These are phyloP conservation scores for Aureobasidium mangrovei DNA, from an alignment of 2,329 filamentous ascomycete genomes.

Conservation along the genomic window DNA sequence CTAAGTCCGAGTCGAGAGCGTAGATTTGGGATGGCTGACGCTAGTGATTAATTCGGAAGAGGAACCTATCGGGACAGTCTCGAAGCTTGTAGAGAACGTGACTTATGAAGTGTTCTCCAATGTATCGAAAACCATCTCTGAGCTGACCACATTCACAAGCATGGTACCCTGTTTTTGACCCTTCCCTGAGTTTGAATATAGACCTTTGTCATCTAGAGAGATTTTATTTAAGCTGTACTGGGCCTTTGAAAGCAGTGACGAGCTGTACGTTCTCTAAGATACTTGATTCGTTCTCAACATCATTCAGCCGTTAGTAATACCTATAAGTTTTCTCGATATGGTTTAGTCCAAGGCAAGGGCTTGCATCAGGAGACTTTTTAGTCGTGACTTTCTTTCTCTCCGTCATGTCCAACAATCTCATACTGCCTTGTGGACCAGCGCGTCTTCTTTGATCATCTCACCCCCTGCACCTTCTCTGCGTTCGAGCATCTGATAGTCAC, in stretches of 20 bases:
- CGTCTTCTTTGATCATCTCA: no score
- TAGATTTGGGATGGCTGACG: constrained; percentile 1
- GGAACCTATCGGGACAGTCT: background rate
- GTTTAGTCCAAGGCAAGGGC: background rate
- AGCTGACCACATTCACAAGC: no score
- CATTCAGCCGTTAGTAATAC: background rate
- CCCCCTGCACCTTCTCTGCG: no score
- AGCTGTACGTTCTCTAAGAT: background rate
- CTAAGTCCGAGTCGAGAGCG: background rate
- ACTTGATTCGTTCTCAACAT: background rate
- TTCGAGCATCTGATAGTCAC: no score
- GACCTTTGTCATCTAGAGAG: no score
- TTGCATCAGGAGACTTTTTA: background rate
- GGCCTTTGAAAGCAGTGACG: background rate
- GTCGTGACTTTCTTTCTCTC: background rate
- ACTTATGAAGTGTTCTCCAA: no score
- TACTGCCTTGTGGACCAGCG: no score
- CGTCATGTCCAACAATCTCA: constrained; percentile 4
- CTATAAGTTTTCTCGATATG: background rate
- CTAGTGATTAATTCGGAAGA: background rate
- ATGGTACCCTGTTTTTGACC: no score
- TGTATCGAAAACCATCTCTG: no score
- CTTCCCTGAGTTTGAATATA: no score
- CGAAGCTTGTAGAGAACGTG: background rate
- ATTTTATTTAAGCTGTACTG: no score